A percentile compares a stretch with the other conserved stretches of the same genome.
Evolutionary conservation across 2,329 filamentous ascomycete genomes (phyloP).

Genomic region (Cryphonectria carpinicola): DNA sequence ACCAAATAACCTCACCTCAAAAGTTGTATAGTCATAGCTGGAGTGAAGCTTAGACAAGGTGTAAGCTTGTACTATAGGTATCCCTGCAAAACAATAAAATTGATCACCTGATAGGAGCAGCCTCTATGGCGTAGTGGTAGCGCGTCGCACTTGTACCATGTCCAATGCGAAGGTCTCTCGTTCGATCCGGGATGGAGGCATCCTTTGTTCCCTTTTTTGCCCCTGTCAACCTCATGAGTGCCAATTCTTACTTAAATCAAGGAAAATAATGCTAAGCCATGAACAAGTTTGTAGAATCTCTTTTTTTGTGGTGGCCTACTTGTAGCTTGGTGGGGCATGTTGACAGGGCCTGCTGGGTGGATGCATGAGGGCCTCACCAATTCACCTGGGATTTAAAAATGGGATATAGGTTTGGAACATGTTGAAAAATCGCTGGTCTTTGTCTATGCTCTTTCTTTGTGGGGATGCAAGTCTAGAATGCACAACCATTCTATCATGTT

Average conservation of each 20-base stretch:
- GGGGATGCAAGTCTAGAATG: background rate
- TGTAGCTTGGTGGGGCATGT: background rate
- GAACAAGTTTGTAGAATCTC: background rate
- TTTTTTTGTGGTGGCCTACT: background rate
- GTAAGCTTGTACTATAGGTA: background rate
- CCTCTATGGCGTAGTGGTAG: conserved; percentile 18
- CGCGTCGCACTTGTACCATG: conserved; percentile 15
- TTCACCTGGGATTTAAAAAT: background rate
- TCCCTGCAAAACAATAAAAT: background rate
- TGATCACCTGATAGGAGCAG: background rate
- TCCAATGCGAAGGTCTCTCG: conserved; percentile 17
- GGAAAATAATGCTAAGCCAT: background rate
- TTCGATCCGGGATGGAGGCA: conserved; percentile 19
- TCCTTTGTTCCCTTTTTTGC: background rate
- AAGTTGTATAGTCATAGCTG: too few relatives aligned
- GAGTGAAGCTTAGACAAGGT: fast-evolving
- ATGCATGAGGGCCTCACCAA: background rate
- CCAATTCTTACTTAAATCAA: too few relatives aligned
- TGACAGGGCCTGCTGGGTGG: background rate
- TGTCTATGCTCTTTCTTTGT: background rate
- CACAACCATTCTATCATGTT: background rate
- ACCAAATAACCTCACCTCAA: too few relatives aligned
- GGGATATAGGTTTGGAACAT: background rate
- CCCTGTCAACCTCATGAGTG: background rate
- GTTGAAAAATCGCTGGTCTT: background rate